These are phyloP conservation scores for Kazachstania bromeliacearum DNA, from an alignment of 805 yeast species.

Conservation along the genomic window DNA sequence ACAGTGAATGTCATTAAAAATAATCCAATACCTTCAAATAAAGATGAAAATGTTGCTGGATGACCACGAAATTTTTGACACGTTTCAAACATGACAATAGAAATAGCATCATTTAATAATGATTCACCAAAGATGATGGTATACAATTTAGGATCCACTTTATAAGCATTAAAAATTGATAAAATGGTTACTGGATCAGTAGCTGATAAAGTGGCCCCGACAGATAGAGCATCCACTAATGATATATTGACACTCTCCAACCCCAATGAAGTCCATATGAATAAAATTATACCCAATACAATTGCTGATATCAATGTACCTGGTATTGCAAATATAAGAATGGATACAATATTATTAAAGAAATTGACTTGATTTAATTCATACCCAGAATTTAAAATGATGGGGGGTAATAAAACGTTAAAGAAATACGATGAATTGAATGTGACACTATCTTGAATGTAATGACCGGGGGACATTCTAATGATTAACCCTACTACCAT, in stretches of 20 bases:
- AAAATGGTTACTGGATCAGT: slow-evolving; percentile 97
- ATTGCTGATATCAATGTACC: slow-evolving; percentile 91
- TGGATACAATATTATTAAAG: slow-evolving; percentile 84
- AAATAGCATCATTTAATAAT: slow-evolving; percentile 89
- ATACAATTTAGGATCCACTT: slow-evolving; percentile 94
- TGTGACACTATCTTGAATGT: slow-evolving; percentile 92
- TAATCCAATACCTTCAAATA: slow-evolving; percentile 89
- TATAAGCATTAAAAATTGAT: slow-evolving; percentile 93
- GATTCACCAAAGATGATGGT: slow-evolving; percentile 97
- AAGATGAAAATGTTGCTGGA: slow-evolving; percentile 58
- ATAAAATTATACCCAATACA: slow-evolving; percentile 81
- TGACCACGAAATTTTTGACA: slow-evolving; percentile 93
- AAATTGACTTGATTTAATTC: slow-evolving; percentile 94
- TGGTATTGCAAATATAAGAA: slow-evolving; percentile 88
- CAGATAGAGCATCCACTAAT: slow-evolving; percentile 93
- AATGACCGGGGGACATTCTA: slow-evolving; percentile 89
- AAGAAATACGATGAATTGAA: slow-evolving; percentile 92
- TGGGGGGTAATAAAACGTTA: slow-evolving; percentile 90
- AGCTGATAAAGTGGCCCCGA: slow-evolving; percentile 95
- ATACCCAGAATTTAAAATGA: slow-evolving; percentile 91
- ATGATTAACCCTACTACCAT: slow-evolving; percentile 91
- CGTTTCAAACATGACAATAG: slow-evolving; percentile 98
- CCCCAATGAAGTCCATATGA: slow-evolving; percentile 85
- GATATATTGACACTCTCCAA: slow-evolving; percentile 81
- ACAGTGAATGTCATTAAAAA: slow-evolving; percentile 90